Evolutionary conservation across 768 basidiomycete species (phyloP).

Genomic region (Phaeotremella fagi): DNA sequence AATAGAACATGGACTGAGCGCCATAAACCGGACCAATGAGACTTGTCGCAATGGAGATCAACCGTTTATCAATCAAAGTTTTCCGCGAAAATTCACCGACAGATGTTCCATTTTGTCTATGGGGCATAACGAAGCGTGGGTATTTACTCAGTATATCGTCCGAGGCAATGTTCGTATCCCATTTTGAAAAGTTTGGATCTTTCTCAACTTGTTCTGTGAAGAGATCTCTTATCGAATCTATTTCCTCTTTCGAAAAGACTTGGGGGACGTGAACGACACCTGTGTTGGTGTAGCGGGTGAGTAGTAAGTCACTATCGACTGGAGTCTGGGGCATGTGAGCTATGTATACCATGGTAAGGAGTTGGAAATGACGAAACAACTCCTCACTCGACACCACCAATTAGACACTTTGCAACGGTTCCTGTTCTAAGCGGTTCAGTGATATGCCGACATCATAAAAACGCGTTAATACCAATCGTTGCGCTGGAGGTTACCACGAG

Average conservation of each 20-base stretch:
- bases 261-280: not conserved
- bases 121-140: conserved; percentile 9
- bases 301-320: too few species aligned
- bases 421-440: too few species aligned
- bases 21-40: conserved; percentile 1
- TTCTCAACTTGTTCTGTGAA: not conserved
- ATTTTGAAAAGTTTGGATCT: not conserved
- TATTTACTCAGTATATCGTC: conserved; percentile 4
- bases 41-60: not conserved
- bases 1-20: conserved; percentile 7
- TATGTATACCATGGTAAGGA: too few species aligned
- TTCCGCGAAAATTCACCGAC: not conserved
- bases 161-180: not conserved
- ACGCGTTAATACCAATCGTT: too few species aligned
- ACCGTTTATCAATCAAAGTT: not conserved
- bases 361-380: too few species aligned
- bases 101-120: conserved; percentile 1
- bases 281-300: not conserved
- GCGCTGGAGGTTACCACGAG: too few species aligned
- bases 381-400: too few species aligned
- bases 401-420: too few species aligned
- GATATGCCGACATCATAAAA: too few species aligned
- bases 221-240: not conserved
- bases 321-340: too few species aligned
- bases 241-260: not conserved